phyloP scores from a whole-genome alignment of 805 yeast species.

The Candida sanyiensis region DNA sequence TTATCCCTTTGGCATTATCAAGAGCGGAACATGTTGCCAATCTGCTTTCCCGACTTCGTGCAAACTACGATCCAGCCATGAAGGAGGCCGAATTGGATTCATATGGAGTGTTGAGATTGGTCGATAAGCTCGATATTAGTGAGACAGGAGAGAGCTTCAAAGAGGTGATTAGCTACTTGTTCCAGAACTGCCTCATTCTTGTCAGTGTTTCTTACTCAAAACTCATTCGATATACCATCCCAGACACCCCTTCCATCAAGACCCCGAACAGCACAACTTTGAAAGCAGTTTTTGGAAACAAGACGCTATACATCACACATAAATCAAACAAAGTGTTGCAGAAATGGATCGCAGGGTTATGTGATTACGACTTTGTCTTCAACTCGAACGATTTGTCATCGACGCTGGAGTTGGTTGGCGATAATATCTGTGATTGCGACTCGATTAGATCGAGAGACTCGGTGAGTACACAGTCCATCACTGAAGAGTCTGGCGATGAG shows the following conservation, averaged over 20 bases:
- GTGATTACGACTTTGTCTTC: slow-evolving; percentile 29
- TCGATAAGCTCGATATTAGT: slow-evolving; percentile 30
- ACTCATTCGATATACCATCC: slow-evolving; percentile 6
- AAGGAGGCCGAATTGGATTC: slow-evolving; percentile 27
- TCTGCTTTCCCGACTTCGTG: slow-evolving; percentile 9
- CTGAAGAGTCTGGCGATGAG: background rate
- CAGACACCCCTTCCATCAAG: slow-evolving; percentile 10
- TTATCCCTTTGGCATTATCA: slow-evolving; percentile 16
- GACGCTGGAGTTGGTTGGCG: slow-evolving; percentile 21
- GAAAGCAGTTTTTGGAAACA: slow-evolving; percentile 15
- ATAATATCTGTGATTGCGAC: slow-evolving; percentile 15
- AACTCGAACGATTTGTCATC: slow-evolving; percentile 28
- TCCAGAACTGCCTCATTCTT: slow-evolving; percentile 23
- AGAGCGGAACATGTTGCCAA: slow-evolving; percentile 17
- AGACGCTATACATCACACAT: slow-evolving; percentile 23
- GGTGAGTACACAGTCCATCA: background rate
- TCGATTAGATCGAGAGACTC: slow-evolving; percentile 6
- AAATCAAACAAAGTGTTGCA: slow-evolving; percentile 29
- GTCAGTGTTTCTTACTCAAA: slow-evolving; percentile 11
- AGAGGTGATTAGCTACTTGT: slow-evolving; percentile 30
- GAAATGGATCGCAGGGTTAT: slow-evolving; percentile 37
- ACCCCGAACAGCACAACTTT: slow-evolving; percentile 22
- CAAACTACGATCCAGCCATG: slow-evolving; percentile 17
- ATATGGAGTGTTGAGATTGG: slow-evolving; percentile 32
- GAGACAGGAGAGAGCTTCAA: slow-evolving; percentile 24